A percentile compares a stretch with the other conserved stretches of the same genome.
Conservation (phyloP, 192 early-diverging fungal species). For the Coemansia guatemalensis region DNA sequence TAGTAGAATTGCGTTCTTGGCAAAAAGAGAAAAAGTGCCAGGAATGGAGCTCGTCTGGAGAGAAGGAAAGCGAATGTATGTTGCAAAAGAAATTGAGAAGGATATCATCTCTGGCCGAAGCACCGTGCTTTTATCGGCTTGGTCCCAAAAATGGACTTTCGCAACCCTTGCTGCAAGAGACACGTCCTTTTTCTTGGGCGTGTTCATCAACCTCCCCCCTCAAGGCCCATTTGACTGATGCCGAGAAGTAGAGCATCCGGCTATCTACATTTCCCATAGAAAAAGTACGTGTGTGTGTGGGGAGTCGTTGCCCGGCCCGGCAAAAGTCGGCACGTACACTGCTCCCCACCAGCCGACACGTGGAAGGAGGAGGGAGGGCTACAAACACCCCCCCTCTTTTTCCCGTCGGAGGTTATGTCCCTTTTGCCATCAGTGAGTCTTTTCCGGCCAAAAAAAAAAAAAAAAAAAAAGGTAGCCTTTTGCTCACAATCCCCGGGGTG, state of each 20-base stretch:
- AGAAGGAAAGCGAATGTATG: slow-evolving; percentile 9
- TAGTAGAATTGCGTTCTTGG: too few species aligned
- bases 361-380: too few species aligned
- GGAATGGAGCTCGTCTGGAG: not conserved
- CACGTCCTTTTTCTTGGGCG: too few species aligned
- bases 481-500: too few species aligned
- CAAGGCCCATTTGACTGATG: not conserved
- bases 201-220: slow-evolving; percentile 1
- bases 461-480: too few species aligned
- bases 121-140: slow-evolving; percentile 3
- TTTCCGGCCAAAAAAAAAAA: too few species aligned
- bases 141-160: not conserved
- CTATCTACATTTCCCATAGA: not conserved
- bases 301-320: slow-evolving; percentile 7
- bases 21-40: too few species aligned
- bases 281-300: slow-evolving; percentile 4
- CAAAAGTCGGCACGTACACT: not conserved
- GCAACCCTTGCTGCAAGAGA: too few species aligned
- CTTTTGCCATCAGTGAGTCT: too few species aligned
- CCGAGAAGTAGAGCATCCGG: slow-evolving; percentile 15
- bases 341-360: too few species aligned
- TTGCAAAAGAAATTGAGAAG: not conserved
- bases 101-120: not conserved
- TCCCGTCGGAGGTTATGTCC: too few species aligned
- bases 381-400: too few species aligned